Percentiles rank a stretch among this genome's conserved stretches.
Conservation (phyloP, 345 rosid genomes). For the Brassica rapa region DNA sequence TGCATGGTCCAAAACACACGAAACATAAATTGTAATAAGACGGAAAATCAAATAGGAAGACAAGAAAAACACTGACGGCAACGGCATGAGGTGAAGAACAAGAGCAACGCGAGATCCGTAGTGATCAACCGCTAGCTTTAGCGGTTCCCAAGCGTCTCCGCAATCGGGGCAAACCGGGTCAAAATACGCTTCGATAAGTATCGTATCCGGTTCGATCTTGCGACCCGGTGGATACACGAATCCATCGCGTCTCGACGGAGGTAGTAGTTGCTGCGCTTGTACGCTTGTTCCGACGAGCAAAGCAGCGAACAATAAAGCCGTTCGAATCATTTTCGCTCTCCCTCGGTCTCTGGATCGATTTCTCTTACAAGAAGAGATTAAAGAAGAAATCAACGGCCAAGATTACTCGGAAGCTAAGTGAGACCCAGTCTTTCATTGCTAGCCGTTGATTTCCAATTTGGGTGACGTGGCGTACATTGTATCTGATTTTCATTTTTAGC, state of each 20-base stretch:
- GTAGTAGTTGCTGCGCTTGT: conserved; percentile 64
- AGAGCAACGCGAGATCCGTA: conserved; percentile 69
- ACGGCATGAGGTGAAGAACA: conserved; percentile 72
- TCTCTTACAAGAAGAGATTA: background rate
- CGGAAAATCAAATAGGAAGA: background rate
- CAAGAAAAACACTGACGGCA: conserved; percentile 65
- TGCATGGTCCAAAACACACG: conserved; percentile 35
- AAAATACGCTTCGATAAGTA: conserved; percentile 74
- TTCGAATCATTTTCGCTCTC: conserved; percentile 29
- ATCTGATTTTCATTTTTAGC: too few relatives aligned
- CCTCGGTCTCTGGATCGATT: conserved; percentile 4
- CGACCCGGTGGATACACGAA: conserved; percentile 54
- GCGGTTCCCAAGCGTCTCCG: conserved; percentile 81
- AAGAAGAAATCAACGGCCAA: conserved; percentile 5
- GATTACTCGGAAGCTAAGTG: background rate
- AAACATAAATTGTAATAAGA: background rate
- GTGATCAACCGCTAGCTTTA: conserved; percentile 58
- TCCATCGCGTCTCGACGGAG: conserved; percentile 78
- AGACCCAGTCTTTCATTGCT: background rate
- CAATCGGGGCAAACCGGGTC: conserved; percentile 95
- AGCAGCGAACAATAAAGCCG: conserved; percentile 26
- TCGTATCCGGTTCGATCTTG: conserved; percentile 45
- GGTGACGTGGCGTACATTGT: background rate
- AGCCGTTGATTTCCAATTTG: conserved; percentile 8
- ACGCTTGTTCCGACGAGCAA: conserved; percentile 26